phyloP scores from a whole-genome alignment of 768 basidiomycete genomes.

The Leccinum arenicola region DNA sequence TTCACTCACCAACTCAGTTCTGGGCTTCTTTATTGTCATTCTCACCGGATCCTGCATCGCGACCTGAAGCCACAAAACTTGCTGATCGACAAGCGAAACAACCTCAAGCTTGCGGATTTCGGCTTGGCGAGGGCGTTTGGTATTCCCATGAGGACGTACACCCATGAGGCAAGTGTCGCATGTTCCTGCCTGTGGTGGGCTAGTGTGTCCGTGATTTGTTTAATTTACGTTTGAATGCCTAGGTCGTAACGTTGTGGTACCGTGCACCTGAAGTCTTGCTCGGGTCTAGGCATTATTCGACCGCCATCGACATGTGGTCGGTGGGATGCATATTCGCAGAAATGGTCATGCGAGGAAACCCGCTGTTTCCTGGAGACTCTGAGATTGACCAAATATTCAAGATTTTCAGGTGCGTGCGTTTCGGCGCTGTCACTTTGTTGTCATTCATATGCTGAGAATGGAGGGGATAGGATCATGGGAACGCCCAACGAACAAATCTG shows the following conservation, averaged over 20 bases:
- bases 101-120: conserved; percentile 95
- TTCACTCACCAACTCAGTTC: conserved; percentile 92
- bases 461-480: conserved; percentile 70
- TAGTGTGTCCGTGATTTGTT: background rate
- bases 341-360: conserved; percentile 90
- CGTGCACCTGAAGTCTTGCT: conserved; percentile 97
- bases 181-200: background rate
- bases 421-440: background rate
- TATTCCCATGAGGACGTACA: conserved; percentile 98
- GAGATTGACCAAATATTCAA: conserved; percentile 99
- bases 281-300: conserved; percentile 94
- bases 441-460: background rate
- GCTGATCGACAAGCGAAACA: conserved; percentile 84
- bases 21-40: conserved; percentile 91
- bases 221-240: conserved; percentile 13
- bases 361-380: conserved; percentile 97
- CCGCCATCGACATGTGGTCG: conserved; percentile 99
- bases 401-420: conserved; percentile 80
- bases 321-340: conserved; percentile 99
- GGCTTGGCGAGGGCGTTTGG: conserved; percentile 96
- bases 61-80: conserved; percentile 97
- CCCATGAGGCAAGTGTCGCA: conserved; percentile 77
- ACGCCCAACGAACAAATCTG: conserved; percentile 90
- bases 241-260: conserved; percentile 99
- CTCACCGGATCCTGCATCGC: conserved; percentile 93